phyloP scores from a whole-genome alignment of 2,329 filamentous ascomycete genomes.

The Cercospora sp. region DNA sequence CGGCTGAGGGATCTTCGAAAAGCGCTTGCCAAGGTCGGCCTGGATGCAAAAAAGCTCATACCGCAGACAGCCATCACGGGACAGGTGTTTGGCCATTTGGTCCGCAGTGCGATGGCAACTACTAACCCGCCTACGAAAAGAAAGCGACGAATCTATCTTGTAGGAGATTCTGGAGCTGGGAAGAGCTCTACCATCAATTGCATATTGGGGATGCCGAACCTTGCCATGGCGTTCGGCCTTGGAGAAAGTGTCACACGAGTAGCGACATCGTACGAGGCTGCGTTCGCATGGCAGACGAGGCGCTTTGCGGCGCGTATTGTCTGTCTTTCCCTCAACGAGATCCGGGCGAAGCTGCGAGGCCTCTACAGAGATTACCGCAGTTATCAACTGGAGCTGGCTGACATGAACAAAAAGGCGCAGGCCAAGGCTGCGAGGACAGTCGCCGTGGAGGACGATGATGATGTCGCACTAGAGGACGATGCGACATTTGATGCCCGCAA shows the following conservation, averaged over 20 bases:
- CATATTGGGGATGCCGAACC: not conserved
- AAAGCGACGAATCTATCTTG: constrained; percentile 15
- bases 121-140: not conserved
- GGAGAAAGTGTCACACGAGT: constrained; percentile 15
- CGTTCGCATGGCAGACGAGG: not conserved
- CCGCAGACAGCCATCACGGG: too few species aligned
- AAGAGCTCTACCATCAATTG: constrained; percentile 18
- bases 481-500: not conserved
- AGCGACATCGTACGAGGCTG: constrained; percentile 10
- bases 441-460: too few species aligned
- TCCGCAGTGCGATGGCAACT: not conserved
- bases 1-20: too few species aligned
- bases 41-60: too few species aligned
- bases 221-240: constrained; percentile 5
- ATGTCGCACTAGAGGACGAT: not conserved
- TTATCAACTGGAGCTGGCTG: not conserved
- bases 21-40: too few species aligned
- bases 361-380: constrained; percentile 8
- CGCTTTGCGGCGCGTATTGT: constrained; percentile 2
- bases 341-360: not conserved
- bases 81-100: not conserved
- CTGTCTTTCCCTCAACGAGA: not conserved
- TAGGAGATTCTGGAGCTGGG: constrained; percentile 17
- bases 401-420: too few species aligned
- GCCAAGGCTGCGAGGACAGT: too few species aligned